Evolutionary conservation across 805 yeast genomes (phyloP), one percentile per base, ranked within the genome.

Genomic region (Peterozyma toletana): DNA sequence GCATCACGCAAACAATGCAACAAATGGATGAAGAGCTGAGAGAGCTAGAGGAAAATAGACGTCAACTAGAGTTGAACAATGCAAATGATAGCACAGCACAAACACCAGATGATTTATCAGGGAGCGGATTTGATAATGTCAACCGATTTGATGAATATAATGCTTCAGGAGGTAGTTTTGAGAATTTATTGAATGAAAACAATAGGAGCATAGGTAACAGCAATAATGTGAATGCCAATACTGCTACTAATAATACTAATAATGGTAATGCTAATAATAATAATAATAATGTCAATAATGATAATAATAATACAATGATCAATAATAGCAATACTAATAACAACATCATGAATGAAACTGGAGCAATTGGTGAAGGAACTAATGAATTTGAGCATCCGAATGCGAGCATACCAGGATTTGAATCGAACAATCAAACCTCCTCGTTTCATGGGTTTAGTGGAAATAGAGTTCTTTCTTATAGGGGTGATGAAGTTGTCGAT

Each of bases 1-100:
- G 88, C 0, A 53, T 79, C 9, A 66, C 68, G 2, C 77, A 71
- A 55, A 82, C 86, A 1, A 66, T 79, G 71, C 59, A 59, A 33
- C 67, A 63, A 33, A 42, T 67, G 16, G 40, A 52, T 9, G 66
- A 64, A 33, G 66, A 63, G 38, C 43, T 33, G 40, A 36, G 44
- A 5, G 53, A 55, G 30, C 43, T 56, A 42, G 55, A 50, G 41
- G 49, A 52, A 36, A 60, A 31, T 5, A 11, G 34, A 14, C 27
- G 27, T 21, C 27, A 21, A 21, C 7, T 21, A 21, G 27, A 21
- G 7, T 21, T 21, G 27, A 21, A 21, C 7, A 21, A 21, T 7
- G 27, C 7, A 7, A 21, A 21, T 21, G 27, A 21, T 21, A 21
- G 27, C 27, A 21, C 27, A 21, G 27, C 27, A 21, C 27, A 21